Evolutionary conservation across 495 filamentous ascomycete genomes (phyloP).

Genomic region (Hypoxylon intermedium): DNA sequence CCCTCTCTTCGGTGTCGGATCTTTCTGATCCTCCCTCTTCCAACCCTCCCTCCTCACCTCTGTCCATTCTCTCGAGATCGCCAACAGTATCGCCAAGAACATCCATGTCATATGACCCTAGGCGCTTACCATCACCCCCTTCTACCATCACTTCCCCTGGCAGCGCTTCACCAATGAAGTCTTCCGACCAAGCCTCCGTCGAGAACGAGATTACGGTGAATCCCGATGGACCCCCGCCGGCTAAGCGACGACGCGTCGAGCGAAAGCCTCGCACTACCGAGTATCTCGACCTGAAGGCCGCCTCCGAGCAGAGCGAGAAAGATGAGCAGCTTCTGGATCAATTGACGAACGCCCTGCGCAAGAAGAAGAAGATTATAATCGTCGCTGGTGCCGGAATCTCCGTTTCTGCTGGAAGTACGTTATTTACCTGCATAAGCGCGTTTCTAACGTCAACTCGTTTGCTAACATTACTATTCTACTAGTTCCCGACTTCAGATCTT

Average conservation of each 20-base stretch:
- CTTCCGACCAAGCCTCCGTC: constrained; percentile 39
- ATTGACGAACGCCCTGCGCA: constrained; percentile 77
- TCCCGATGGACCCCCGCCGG: constrained; percentile 69
- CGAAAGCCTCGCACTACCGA: constrained; percentile 78
- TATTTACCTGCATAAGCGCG: not conserved
- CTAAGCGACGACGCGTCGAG: constrained; percentile 74
- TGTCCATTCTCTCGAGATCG: constrained; percentile 59
- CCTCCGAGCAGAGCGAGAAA: constrained; percentile 53
- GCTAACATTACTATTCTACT: constrained; percentile 31
- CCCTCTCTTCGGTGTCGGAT: constrained; percentile 36
- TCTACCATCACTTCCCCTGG: constrained; percentile 52
- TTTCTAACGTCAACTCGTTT: constrained; percentile 18
- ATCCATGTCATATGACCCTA: constrained; percentile 28
- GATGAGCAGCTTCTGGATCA: constrained; percentile 64
- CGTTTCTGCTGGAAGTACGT: constrained; percentile 90
- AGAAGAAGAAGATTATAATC: constrained; percentile 93
- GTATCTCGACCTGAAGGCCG: constrained; percentile 71
- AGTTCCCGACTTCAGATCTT: constrained; percentile 98
- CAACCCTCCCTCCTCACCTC: constrained; percentile 55
- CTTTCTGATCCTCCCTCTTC: constrained; percentile 44
- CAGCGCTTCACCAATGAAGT: constrained; percentile 51
- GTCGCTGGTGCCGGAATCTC: constrained; percentile 97
- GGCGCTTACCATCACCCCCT: constrained; percentile 52
- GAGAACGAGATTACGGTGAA: constrained; percentile 55
- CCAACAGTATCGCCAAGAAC: constrained; percentile 53